Evolutionary conservation across 192 early-diverging fungal genomes (phyloP).

Genomic region (Diversispora eburnea): DNA sequence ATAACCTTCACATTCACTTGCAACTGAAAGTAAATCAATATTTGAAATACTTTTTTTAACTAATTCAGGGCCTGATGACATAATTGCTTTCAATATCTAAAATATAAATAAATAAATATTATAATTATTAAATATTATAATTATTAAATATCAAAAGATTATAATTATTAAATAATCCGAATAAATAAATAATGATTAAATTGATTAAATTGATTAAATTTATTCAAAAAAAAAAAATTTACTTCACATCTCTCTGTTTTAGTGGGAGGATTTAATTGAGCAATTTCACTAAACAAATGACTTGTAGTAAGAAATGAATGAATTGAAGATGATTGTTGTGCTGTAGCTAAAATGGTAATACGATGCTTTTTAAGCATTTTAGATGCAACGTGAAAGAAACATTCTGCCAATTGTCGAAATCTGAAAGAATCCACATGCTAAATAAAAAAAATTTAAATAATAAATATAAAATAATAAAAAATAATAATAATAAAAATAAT

Average conservation of each 20-base stretch:
- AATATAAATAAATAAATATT: constrained; percentile 26
- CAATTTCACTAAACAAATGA: constrained; percentile 62
- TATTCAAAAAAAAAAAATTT: background rate
- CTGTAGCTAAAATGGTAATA: constrained; percentile 59
- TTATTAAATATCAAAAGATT: too few species aligned
- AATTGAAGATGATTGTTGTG: constrained; percentile 61
- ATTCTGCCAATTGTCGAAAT: constrained; percentile 59
- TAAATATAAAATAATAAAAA: background rate
- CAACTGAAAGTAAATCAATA: constrained; percentile 70
- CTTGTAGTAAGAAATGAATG: constrained; percentile 54
- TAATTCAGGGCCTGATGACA: constrained; percentile 50
- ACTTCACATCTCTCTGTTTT: constrained; percentile 64
- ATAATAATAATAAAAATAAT: too few species aligned
- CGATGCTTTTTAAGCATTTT: constrained; percentile 47
- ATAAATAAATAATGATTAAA: too few species aligned
- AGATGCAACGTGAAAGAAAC: constrained; percentile 53
- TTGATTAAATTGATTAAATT: too few species aligned
- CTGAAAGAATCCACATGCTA: constrained; percentile 62
- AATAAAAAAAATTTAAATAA: background rate
- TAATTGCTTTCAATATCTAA: constrained; percentile 69
- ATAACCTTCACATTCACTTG: constrained; percentile 85
- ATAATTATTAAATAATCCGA: too few species aligned
- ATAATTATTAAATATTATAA: too few species aligned
- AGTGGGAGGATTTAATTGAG: constrained; percentile 59
- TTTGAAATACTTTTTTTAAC: constrained; percentile 45